Evolutionary conservation across 2,329 filamentous ascomycete genomes (phyloP), one percentile per base, ranked within the genome.

Genomic region (Uncinocarpus reesii): DNA sequence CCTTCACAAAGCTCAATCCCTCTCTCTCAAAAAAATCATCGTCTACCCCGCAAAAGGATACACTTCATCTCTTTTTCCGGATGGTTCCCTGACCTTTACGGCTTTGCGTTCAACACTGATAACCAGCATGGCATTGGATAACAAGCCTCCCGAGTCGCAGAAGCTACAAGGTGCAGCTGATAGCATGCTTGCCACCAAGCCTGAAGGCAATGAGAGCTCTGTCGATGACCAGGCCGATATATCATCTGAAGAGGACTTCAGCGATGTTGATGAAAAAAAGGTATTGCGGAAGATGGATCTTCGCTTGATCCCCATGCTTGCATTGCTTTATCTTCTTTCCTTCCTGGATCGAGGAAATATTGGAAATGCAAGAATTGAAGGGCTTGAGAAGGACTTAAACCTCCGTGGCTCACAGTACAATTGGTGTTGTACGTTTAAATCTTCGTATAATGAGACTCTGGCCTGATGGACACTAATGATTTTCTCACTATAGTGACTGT

Each of bases 231-330:
- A 43, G 26, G 38, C 18, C n/a, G 48, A 43, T 28, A 18, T 23
- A 3, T 21, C n/a, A 8, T 8, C 41, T 11, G 48, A 51, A 8
- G 42, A 42, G 5, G 51, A 54, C 7, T 67, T 67, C 37, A 61
- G 61, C 16, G 62, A 66, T 51, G 58, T 68, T 4, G 62, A 67
- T 47, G 64, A 66, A 48, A 67, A 66, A 53, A 62, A 61, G 37
- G 62, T 68, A 13, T 55, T 70, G 40, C 60, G 66, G 55, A 69
- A 67, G 50, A 67, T 68, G 63, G 66, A 69, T 45, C 42, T 64
- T 24, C 61, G 61, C 2, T 47, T 68, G 10, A 65, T 69, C 24
- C 65, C 66, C 15, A 64, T 65, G 58, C 57, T 69, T 2, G 62
- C 66, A 0, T 37, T 68, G 0, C 58, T 69, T 1, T 69, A 69